These are phyloP conservation scores for Endocarpon pusillum DNA, from an alignment of 495 filamentous ascomycete species.

Conservation along the genomic window DNA sequence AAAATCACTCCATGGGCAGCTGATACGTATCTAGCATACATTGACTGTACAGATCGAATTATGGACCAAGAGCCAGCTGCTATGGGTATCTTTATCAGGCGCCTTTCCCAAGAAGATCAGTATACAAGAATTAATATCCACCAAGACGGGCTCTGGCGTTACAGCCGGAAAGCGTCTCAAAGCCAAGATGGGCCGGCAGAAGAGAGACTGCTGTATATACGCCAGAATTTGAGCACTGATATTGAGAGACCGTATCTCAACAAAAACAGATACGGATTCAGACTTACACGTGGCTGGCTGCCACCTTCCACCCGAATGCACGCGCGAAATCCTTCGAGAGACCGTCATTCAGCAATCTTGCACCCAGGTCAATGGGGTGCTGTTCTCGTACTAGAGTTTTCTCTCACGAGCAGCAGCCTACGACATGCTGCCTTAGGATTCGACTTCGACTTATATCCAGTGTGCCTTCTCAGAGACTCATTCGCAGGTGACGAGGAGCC, in stretches of 20 bases:
- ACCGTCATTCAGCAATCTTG: neutral
- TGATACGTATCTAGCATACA: neutral
- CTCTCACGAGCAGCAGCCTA: neutral
- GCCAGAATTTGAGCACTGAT: neutral
- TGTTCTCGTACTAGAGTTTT: neutral
- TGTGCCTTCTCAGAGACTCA: neutral
- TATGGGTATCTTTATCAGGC: neutral
- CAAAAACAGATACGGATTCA: neutral
- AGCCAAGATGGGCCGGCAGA: neutral
- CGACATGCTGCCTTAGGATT: neutral
- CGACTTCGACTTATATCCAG: neutral
- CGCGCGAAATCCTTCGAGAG: neutral
- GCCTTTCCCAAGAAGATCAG: neutral
- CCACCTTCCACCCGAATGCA: neutral
- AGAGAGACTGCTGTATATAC: neutral
- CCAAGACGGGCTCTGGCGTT: neutral
- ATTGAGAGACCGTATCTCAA: neutral
- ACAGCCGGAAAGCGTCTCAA: neutral
- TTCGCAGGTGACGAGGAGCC: too few relatives aligned
- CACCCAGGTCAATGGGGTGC: neutral
- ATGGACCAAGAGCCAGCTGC: neutral
- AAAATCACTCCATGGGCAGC: neutral
- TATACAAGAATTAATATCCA: neutral
- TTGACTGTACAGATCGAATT: neutral
- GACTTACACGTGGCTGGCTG: neutral